These are phyloP conservation scores for Sanghuangporus sanghuang DNA, from an alignment of 1,284 basidiomycete species.

Conservation along the genomic window DNA sequence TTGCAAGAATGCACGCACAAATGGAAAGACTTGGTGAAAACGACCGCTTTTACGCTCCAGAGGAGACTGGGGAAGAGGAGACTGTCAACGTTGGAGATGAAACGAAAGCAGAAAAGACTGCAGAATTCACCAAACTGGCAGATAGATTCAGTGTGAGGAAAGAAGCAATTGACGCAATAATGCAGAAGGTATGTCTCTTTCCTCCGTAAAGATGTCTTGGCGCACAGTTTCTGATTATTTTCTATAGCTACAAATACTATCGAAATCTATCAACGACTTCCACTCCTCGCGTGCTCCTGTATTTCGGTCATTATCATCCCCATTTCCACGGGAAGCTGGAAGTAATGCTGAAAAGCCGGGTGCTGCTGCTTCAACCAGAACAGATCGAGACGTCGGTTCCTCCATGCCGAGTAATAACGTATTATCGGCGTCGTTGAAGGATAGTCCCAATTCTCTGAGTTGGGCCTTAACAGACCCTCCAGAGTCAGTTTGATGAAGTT, in stretches of 20 bases:
- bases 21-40: slow-evolving; percentile 58
- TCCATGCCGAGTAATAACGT: neutral
- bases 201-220: neutral
- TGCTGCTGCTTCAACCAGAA: neutral
- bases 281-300: slow-evolving; percentile 15
- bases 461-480: neutral
- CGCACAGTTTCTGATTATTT: neutral
- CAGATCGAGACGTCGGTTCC: neutral
- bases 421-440: slow-evolving; percentile 7
- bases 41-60: slow-evolving; percentile 20
- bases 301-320: slow-evolving; percentile 5
- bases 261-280: slow-evolving; percentile 16
- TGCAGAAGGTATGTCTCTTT: slow-evolving; percentile 51
- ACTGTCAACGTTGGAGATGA: slow-evolving; percentile 29
- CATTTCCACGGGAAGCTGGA: neutral
- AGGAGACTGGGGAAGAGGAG: slow-evolving; percentile 25
- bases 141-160: slow-evolving; percentile 64
- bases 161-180: slow-evolving; percentile 60
- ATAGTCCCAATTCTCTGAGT: slow-evolving; percentile 8
- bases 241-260: slow-evolving; percentile 10
- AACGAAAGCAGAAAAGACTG: slow-evolving; percentile 39
- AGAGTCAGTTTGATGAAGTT: neutral
- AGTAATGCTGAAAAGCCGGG: neutral
- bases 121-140: slow-evolving; percentile 60
- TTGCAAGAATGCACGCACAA: slow-evolving; percentile 63